phyloP scores from a whole-genome alignment of 768 basidiomycete species.

The Panaeolus cyanescens region DNA sequence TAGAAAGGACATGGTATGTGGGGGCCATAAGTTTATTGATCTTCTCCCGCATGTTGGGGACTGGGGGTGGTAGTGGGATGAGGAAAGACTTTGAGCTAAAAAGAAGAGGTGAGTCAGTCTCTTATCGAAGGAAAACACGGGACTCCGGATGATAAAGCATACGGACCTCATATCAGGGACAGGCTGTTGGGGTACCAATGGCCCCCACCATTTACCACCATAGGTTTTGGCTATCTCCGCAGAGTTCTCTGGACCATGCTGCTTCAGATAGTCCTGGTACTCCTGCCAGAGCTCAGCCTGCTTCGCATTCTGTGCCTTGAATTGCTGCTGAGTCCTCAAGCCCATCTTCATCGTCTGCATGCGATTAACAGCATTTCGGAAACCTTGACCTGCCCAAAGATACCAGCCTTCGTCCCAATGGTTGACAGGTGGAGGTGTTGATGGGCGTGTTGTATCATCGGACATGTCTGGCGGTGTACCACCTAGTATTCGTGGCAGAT shows the following conservation, averaged over 20 bases:
- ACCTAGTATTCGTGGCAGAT: conserved; percentile 47
- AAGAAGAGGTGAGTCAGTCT: conserved; percentile 2
- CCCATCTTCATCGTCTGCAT: conserved; percentile 60
- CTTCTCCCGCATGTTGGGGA: conserved; percentile 52
- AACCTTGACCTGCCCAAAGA: conserved; percentile 61
- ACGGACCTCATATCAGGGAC: conserved; percentile 42
- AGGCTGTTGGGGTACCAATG: conserved; percentile 41
- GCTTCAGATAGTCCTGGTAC: conserved; percentile 47
- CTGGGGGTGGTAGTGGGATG: conserved; percentile 57
- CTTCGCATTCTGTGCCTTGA: conserved; percentile 40
- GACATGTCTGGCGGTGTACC: conserved; percentile 37
- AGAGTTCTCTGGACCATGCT: conserved; percentile 18
- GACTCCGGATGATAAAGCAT: neutral
- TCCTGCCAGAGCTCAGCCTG: conserved; percentile 49
- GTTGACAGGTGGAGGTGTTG: conserved; percentile 40
- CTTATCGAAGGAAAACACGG: conserved; percentile 4
- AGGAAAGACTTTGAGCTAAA: conserved; percentile 53
- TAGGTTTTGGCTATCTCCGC: conserved; percentile 13
- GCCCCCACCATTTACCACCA: conserved; percentile 38
- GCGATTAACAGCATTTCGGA: conserved; percentile 44
- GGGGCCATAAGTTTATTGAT: conserved; percentile 61
- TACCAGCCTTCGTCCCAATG: conserved; percentile 81
- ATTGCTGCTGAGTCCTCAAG: conserved; percentile 50
- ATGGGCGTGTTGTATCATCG: conserved; percentile 26
- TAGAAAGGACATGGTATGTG: conserved; percentile 48